Evolutionary conservation across 495 filamentous ascomycete genomes (phyloP).

Genomic region (Lophiostoma macrostomum): DNA sequence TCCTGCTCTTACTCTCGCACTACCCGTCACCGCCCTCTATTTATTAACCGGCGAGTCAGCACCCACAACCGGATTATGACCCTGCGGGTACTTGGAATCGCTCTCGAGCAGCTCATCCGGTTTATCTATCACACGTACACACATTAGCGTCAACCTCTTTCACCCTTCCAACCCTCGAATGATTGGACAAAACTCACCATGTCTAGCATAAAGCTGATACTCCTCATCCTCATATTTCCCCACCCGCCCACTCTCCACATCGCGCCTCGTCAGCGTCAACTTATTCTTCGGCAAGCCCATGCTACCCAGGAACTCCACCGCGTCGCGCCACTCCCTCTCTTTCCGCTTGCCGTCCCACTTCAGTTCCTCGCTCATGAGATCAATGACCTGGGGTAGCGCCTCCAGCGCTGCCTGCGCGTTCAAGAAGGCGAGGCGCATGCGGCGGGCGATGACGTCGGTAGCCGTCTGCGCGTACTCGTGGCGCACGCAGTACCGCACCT

Average conservation of each 20-base stretch:
- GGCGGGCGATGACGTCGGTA: constrained; percentile 82
- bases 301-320: constrained; percentile 68
- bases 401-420: constrained; percentile 95
- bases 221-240: constrained; percentile 54
- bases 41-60: constrained; percentile 22
- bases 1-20: not conserved
- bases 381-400: constrained; percentile 82
- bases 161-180: not conserved
- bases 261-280: constrained; percentile 64
- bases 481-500: constrained; percentile 83
- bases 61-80: constrained; percentile 41
- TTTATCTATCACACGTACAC: constrained; percentile 53
- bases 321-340: constrained; percentile 83
- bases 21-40: not conserved
- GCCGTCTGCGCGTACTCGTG: constrained; percentile 96
- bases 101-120: constrained; percentile 56
- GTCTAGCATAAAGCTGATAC: constrained; percentile 72
- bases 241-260: constrained; percentile 73
- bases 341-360: constrained; percentile 73
- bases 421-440: constrained; percentile 86
- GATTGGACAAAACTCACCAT: constrained; percentile 49
- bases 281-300: constrained; percentile 85
- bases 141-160: constrained; percentile 2
- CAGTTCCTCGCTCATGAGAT: constrained; percentile 88
- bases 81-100: constrained; percentile 44